These are phyloP conservation scores for Jamesozyma spencerorum DNA, from an alignment of 805 yeast species.

Conservation along the genomic window DNA sequence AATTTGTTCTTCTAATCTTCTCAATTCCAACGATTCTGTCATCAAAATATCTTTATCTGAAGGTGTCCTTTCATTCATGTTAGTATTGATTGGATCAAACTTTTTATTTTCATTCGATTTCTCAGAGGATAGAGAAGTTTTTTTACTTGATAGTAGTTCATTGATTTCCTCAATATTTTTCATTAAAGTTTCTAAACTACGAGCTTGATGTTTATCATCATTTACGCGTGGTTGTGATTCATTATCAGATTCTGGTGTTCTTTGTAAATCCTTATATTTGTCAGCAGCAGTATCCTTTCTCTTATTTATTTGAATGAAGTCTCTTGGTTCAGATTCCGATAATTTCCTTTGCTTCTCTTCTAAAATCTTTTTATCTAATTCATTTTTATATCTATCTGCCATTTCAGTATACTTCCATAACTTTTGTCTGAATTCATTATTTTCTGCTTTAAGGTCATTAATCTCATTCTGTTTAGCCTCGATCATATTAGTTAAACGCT, in stretches of 20 bases:
- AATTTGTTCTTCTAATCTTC: slow-evolving; percentile 29
- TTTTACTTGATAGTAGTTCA: neutral
- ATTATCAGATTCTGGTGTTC: neutral
- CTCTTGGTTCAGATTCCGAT: slow-evolving; percentile 10
- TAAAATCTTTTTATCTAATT: neutral
- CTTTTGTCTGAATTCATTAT: slow-evolving; percentile 3
- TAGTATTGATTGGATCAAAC: neutral
- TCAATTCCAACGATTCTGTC: slow-evolving; percentile 30
- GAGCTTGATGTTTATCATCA: neutral
- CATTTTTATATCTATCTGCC: slow-evolving; percentile 19
- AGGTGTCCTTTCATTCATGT: slow-evolving; percentile 4
- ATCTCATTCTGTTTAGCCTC: slow-evolving; percentile 21
- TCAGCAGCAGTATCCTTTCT: slow-evolving; percentile 7
- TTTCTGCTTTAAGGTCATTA: slow-evolving; percentile 1
- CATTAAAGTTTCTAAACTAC: slow-evolving; percentile 1
- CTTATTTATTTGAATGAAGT: slow-evolving; percentile 20
- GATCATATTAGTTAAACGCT: slow-evolving; percentile 27
- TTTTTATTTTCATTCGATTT: neutral
- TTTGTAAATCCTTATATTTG: neutral
- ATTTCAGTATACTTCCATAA: slow-evolving; percentile 9
- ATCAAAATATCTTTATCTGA: slow-evolving; percentile 30
- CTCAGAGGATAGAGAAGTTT: neutral
- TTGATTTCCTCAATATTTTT: slow-evolving; percentile 2
- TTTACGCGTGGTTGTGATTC: neutral
- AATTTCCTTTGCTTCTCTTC: slow-evolving; percentile 10